A percentile compares a stretch with the other conserved stretches of the same genome.
Conservation (phyloP, 495 filamentous ascomycete genomes). For the Cenococcum geophilum region DNA sequence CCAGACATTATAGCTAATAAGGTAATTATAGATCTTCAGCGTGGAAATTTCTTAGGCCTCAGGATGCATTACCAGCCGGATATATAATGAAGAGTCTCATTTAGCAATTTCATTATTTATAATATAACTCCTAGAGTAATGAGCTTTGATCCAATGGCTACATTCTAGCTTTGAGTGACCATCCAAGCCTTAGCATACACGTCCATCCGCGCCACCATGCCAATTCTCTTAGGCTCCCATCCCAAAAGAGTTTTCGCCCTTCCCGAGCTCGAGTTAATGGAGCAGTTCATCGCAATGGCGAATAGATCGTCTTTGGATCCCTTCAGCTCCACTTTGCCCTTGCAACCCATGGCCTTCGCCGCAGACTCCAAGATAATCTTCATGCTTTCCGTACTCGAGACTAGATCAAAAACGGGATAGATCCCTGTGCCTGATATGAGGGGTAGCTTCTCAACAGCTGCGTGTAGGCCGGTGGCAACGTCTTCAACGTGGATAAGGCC, state of each 20-base stretch:
- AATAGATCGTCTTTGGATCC: constrained; percentile 31
- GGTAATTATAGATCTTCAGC: no score
- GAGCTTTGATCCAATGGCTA: no score
- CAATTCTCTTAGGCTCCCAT: constrained; percentile 37
- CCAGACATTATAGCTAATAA: neutral
- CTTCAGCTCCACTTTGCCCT: constrained; percentile 30
- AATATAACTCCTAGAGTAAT: no score
- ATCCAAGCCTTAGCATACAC: constrained; percentile 13
- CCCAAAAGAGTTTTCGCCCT: constrained; percentile 39
- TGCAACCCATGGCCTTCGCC: constrained; percentile 30
- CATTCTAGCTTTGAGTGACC: neutral
- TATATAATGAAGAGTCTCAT: no score
- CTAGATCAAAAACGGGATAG: constrained; percentile 44
- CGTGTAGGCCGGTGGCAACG: constrained; percentile 35
- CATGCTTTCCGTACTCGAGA: constrained; percentile 36
- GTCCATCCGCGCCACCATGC: constrained; percentile 17
- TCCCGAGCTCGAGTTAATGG: constrained; percentile 28
- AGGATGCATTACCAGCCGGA: no score
- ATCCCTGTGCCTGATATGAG: constrained; percentile 32
- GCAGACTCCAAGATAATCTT: constrained; percentile 26
- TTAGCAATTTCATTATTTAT: no score
- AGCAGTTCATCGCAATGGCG: constrained; percentile 32
- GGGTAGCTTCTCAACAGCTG: constrained; percentile 38
- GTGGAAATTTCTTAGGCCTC: no score
- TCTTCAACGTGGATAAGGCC: constrained; percentile 42